Evolutionary conservation across 352 stramenopile species (phyloP), one percentile per base, ranked within the genome.

Genomic region (Phytopythium sindhum): DNA sequence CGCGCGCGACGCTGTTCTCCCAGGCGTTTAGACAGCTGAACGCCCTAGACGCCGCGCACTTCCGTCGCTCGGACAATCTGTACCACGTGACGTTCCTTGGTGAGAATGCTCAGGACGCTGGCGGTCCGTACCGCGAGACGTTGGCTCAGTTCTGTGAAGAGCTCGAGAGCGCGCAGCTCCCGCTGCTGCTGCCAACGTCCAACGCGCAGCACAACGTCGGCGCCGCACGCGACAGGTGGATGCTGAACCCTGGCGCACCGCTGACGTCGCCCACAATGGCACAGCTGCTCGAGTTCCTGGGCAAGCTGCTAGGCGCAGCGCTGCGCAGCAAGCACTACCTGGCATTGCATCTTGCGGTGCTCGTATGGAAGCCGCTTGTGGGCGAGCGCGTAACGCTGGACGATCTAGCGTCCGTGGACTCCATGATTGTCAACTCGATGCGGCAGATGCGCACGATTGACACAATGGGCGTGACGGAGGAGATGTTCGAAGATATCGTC

Each of bases 281-380:
- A 23, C 81, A 88, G 33, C 96, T 97, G 84, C 93, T 96, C 39
- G 82, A 95, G 54, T 98, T 98, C 57, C 69, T 98, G 12, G 94
- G 94, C 10, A 97, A 97, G 63, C 70, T 98, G 6, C 95, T 98
- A 73, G 94, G 93, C 0, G 80, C 89, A 21, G 77, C 73, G 7
- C 80, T 97, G 35, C 89, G 93, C 4, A 96, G 86, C 58, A 93
- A 96, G 44, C 76, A 96, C 48, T 96, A 93, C 45, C 72, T 98
- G n/a, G 73, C 88, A 2, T 72, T 98, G 29, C 86, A 94, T 35
- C 62, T 98, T 37, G 85, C 91, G 10, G 64, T 76, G 12, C 65
- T 98, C 7, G 80, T 98, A 31, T 98, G 93, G 93, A 98, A 98
- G 67, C 69, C 80, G 35, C 68, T 98, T 1, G 86, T 92, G 11